Conservation (phyloP, 2,329 filamentous ascomycete species). For the Penicillium sp. region DNA sequence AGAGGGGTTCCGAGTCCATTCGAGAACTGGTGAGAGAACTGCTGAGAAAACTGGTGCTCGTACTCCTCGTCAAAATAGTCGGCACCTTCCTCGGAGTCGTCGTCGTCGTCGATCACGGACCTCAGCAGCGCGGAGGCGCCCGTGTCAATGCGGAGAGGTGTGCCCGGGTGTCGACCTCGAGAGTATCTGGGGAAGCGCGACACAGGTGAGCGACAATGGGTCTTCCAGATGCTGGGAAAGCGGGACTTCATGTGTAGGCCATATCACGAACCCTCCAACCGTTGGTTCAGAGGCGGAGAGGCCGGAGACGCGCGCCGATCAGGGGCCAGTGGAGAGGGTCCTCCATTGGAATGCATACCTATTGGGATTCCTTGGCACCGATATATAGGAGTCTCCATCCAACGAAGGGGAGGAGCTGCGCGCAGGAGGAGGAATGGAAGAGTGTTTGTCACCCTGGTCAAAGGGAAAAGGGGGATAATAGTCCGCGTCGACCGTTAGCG, state of each 20-base stretch:
- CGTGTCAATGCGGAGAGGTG: conserved; percentile 33
- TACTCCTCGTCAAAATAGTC: conserved; percentile 26
- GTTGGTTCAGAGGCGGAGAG: not conserved
- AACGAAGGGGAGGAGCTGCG: conserved; percentile 22
- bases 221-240: conserved; percentile 19
- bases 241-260: conserved; percentile 21
- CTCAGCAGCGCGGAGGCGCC: conserved; percentile 22
- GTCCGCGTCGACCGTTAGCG: conserved; percentile 31
- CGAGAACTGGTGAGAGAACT: conserved; percentile 29
- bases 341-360: conserved; percentile 30
- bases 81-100: conserved; percentile 22
- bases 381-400: conserved; percentile 27
- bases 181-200: conserved; percentile 36
- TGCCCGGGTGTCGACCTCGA: conserved; percentile 33
- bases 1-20: conserved; percentile 36
- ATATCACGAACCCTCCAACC: conserved; percentile 7
- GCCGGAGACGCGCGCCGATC: not conserved
- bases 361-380: conserved; percentile 37
- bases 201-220: conserved; percentile 24
- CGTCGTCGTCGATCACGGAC: conserved; percentile 22
- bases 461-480: conserved; percentile 20
- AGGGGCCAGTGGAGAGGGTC: conserved; percentile 4
- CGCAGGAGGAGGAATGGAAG: conserved; percentile 17
- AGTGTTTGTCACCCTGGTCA: conserved; percentile 24
- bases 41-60: conserved; percentile 22